Percentiles rank a stretch among this genome's conserved stretches.
Evolutionary conservation across 2,329 filamentous ascomycete species (phyloP).

Genomic region (Apiospora malaysiana): DNA sequence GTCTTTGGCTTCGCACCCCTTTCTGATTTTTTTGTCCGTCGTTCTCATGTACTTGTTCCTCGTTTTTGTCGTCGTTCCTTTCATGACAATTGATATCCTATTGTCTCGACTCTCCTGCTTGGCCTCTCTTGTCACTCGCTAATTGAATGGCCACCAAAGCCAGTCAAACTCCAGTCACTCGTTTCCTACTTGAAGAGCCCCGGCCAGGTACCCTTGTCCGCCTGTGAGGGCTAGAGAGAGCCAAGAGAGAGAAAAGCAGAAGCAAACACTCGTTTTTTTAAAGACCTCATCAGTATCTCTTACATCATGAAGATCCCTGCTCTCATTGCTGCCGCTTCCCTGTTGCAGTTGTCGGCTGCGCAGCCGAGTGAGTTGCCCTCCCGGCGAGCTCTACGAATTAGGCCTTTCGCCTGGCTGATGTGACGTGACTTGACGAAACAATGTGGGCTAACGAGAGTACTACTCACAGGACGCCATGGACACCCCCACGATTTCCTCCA

Average conservation of each 20-base stretch:
- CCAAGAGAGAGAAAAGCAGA: conserved; percentile 2
- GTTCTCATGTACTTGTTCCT: not conserved
- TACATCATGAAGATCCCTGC: conserved; percentile 51
- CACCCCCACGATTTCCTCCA: conserved; percentile 43
- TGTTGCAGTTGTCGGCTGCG: conserved; percentile 48
- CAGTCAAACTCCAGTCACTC: conserved; percentile 4
- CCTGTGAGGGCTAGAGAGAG: not conserved
- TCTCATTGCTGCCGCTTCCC: conserved; percentile 44
- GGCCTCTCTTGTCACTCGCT: conserved; percentile 1
- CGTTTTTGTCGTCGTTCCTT: conserved; percentile 3
- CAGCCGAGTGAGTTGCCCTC: conserved; percentile 44
- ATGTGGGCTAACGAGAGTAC: conserved; percentile 20
- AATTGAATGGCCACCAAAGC: conserved; percentile 2
- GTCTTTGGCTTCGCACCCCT: conserved; percentile 18
- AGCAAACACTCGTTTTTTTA: conserved; percentile 11
- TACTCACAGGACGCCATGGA: conserved; percentile 30
- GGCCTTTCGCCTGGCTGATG: no score
- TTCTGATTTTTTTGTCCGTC: conserved; percentile 12
- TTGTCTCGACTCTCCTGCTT: not conserved
- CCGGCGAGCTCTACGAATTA: not conserved
- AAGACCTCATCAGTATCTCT: conserved; percentile 20
- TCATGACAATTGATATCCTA: not conserved
- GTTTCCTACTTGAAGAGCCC: conserved; percentile 13
- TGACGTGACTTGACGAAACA: no score
- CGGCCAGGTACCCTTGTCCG: conserved; percentile 1